Evolutionary conservation across 768 basidiomycete species (phyloP).

Genomic region (Hebeloma cylindrosporum): DNA sequence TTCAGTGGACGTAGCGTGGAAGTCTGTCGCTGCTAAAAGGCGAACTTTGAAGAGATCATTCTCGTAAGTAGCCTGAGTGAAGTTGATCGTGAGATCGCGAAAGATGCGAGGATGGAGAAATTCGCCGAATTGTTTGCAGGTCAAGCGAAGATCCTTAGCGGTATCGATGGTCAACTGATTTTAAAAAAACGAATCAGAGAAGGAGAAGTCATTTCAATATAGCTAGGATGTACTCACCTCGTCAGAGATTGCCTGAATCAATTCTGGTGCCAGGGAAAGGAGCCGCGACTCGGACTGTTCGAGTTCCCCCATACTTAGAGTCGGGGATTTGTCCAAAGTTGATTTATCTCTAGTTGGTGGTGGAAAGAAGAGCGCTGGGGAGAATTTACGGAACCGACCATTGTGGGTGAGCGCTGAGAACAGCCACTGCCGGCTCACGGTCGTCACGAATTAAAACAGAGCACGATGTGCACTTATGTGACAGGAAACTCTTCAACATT

Average conservation of each 20-base stretch:
- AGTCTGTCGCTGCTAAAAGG: slow-evolving; percentile 4
- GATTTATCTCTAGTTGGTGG: too few species aligned
- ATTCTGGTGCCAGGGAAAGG: slow-evolving; percentile 16
- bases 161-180: slow-evolving; percentile 9
- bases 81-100: slow-evolving; percentile 12
- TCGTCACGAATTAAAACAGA: too few species aligned
- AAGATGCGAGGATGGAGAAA: slow-evolving; percentile 7
- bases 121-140: slow-evolving; percentile 12
- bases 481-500: too few species aligned
- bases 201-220: too few species aligned
- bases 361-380: too few species aligned
- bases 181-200: not conserved
- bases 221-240: slow-evolving; percentile 13
- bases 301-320: too few species aligned
- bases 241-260: slow-evolving; percentile 11
- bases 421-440: too few species aligned
- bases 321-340: too few species aligned
- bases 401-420: too few species aligned
- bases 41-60: slow-evolving; percentile 3
- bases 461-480: too few species aligned
- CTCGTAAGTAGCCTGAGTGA: slow-evolving; percentile 9
- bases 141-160: slow-evolving; percentile 12
- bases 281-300: not conserved
- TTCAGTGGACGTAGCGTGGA: slow-evolving; percentile 1
- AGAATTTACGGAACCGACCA: too few species aligned